Base-by-base conservation (phyloP, 176 grass and related monocot species). In the Aegilops umbellulata region DNA sequence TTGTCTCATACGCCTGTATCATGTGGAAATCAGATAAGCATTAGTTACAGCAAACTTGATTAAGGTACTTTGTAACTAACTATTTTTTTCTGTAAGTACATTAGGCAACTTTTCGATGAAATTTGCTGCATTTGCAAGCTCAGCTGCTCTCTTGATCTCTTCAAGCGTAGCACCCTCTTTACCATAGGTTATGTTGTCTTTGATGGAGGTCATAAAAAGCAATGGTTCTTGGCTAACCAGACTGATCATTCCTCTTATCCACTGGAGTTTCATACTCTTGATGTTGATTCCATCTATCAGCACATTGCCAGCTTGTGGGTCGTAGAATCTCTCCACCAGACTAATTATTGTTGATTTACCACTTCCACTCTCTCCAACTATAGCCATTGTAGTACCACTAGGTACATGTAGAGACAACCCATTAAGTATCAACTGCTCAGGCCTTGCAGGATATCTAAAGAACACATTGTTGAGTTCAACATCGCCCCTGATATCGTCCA, bases 191-290 rank as follows among this genome's bases (percentile, higher is more conserved):
- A 96, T 93, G 66, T 96, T 96, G 38, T 96, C 87, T 49, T 79
- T 91, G 61, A 93, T 96, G 35, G 84, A 90, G 65, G 91, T 84
- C 82, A 90, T 89, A 78, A 96, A 96, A 24, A 96, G 85, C 34
- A 90, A 65, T 23, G 89, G 94, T 78, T 96, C 94, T 85, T 96
- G 94, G 87, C 89, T 93, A 77, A 96, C 94, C 81, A 96, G 85
- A 41, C 94, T 79, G 65, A 90, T 93, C 47, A 84, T 89, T 34
- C 64, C 87, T 89, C 94, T 85, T 68, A 93, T 89, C 94, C 87
- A 93, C 1, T 82, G 20, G 31, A 93, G 87, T 42, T 90, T 84
- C 23, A 96, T 80, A 67, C 34, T 87, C 80, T 96, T 96, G 60
- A 96, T 89, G 80, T 97, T 86, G 26, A 97, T 65, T 73, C 87